These are phyloP conservation scores for Butyriboletus loyo DNA, from an alignment of 768 basidiomycete genomes.

Conservation along the genomic window DNA sequence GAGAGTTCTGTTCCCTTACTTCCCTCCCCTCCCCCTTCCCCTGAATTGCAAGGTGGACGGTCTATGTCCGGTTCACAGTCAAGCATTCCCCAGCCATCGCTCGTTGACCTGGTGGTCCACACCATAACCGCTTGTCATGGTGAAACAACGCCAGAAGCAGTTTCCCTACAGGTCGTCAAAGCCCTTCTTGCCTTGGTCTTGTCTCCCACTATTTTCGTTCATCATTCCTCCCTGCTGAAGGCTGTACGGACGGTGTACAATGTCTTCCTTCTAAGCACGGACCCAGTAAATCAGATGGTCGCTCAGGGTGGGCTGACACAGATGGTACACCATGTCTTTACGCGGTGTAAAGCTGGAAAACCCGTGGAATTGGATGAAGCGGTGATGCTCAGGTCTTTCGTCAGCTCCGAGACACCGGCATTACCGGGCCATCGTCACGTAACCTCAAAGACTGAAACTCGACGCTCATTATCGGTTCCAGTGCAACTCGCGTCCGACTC, in stretches of 20 bases:
- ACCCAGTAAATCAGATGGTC: conserved; percentile 94
- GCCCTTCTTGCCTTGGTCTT: conserved; percentile 87
- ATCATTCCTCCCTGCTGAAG: conserved; percentile 94
- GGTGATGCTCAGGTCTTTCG: conserved; percentile 16
- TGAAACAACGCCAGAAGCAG: conserved; percentile 83
- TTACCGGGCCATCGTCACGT: conserved; percentile 7
- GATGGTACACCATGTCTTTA: conserved; percentile 97
- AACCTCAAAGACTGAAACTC: conserved; percentile 8
- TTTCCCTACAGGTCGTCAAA: conserved; percentile 96
- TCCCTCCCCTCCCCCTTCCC: conserved; percentile 78
- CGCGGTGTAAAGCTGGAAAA: conserved; percentile 57
- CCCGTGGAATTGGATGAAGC: conserved; percentile 15
- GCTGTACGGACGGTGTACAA: conserved; percentile 98
- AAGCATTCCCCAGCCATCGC: conserved; percentile 58
- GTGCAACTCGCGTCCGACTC: not conserved
- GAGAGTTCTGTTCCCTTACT: conserved; percentile 41
- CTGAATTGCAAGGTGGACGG: conserved; percentile 43
- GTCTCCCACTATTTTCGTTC: conserved; percentile 82
- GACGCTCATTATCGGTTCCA: conserved; percentile 8
- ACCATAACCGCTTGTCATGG: conserved; percentile 92
- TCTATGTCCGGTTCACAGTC: conserved; percentile 46
- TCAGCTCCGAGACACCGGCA: conserved; percentile 21
- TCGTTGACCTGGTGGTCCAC: conserved; percentile 91
- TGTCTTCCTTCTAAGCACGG: conserved; percentile 87
- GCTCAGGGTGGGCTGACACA: conserved; percentile 97